These are phyloP conservation scores for Emydomyces testavorans DNA, from an alignment of 2,329 filamentous ascomycete species.

Conservation along the genomic window DNA sequence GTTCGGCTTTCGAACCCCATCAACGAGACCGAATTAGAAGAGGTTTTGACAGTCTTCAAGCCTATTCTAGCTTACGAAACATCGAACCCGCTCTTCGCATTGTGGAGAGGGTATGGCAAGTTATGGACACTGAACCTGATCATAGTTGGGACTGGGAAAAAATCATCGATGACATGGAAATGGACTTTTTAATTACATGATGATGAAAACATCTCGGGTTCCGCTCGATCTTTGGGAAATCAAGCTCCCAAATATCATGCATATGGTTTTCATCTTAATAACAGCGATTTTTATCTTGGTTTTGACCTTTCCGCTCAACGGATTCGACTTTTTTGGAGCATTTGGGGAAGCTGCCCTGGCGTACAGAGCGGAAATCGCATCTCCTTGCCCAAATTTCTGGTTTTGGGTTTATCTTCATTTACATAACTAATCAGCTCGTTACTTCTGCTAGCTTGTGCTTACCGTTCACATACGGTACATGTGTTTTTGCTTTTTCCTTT, in stretches of 20 bases:
- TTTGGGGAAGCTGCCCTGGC: neutral
- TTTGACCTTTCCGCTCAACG: neutral
- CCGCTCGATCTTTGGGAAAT: neutral
- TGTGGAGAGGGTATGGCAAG: conserved; percentile 46
- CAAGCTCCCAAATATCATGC: neutral
- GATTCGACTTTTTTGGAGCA: neutral
- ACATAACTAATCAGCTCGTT: neutral
- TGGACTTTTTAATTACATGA: conserved; percentile 52
- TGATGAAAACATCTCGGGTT: neutral
- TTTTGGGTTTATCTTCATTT: neutral
- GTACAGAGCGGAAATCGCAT: neutral
- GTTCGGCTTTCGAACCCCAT: conserved; percentile 45
- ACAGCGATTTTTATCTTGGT: neutral
- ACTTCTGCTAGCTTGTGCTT: neutral
- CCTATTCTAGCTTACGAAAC: conserved; percentile 47
- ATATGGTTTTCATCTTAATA: neutral
- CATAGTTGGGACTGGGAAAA: conserved; percentile 54
- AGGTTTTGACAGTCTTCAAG: conserved; percentile 45
- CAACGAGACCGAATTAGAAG: conserved; percentile 46
- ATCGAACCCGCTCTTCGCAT: conserved; percentile 46
- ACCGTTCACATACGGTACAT: neutral
- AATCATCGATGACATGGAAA: conserved; percentile 47
- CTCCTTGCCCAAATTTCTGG: neutral
- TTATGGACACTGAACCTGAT: conserved; percentile 47
- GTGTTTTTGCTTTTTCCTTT: neutral